phyloP scores from a whole-genome alignment of 371 early-diverging fungal genomes.

The Actinomortierella wolfii region DNA sequence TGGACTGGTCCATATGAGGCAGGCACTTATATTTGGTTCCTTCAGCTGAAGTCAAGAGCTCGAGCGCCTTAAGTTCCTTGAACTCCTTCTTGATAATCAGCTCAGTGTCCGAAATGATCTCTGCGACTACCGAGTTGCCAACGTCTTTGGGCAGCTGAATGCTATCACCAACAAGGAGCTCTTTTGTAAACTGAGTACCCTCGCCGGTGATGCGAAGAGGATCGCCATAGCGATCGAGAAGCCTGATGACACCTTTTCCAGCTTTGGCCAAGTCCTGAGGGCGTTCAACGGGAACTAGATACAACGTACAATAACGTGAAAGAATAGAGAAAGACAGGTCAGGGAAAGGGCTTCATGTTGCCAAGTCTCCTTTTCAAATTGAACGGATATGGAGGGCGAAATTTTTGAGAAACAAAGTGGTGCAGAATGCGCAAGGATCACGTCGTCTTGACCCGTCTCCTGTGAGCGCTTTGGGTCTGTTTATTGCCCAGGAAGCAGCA shows the following conservation, averaged over 20 bases:
- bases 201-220: conserved; percentile 72
- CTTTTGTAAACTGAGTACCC: conserved; percentile 71
- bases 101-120: conserved; percentile 83
- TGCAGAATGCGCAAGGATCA: background rate
- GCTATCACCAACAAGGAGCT: conserved; percentile 66
- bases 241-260: conserved; percentile 74
- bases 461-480: no score
- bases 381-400: background rate
- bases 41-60: conserved; percentile 55
- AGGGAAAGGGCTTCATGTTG: background rate
- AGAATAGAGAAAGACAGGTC: background rate
- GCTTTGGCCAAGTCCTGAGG: conserved; percentile 85
- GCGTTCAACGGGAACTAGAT: conserved; percentile 86
- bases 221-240: conserved; percentile 63
- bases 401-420: background rate
- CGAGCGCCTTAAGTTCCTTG: conserved; percentile 68
- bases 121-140: conserved; percentile 72
- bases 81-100: conserved; percentile 66
- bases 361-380: no score
- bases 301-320: background rate
- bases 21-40: conserved; percentile 75
- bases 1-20: conserved; percentile 89
- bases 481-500: no score
- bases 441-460: no score
- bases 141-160: conserved; percentile 66